Evolutionary conservation across 371 early-diverging fungal species (phyloP), one percentile per base, ranked within the genome.

Genomic region (Rhizopus arrhizus): DNA sequence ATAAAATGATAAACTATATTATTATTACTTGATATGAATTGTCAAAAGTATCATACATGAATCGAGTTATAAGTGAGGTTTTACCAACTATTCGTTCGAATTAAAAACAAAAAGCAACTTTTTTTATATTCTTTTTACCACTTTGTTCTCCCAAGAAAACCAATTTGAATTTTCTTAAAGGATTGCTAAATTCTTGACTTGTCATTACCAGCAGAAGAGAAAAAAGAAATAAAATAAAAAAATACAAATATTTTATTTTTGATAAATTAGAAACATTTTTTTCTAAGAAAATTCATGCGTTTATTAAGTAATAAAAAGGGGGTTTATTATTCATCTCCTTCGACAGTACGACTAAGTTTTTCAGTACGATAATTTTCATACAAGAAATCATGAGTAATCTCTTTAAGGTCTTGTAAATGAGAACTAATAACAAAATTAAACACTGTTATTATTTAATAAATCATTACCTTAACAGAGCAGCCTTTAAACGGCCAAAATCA

Each of bases 31-130:
- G 93, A 74, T 97, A 96, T 42, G 94, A 91, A 65, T 91, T 93
- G 81, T 97, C 96, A 71, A 97, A 97, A 33, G 95, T 94, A 68
- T 96, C 96, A 68, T 97, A 96, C 97, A 97, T 96, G 73, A 97
- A 97, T 16, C 96, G 88, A 15, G 98, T 97, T 62, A 99, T 97
- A 40, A 99, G 84, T 3, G 97, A 95, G 2, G 99, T 99, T 73
- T 99, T 99, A 42, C 99, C 99, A 42, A 98, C 98, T 92, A 41
- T 1, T 9, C 22, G 22, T 16, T 38, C n/a, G 16, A 45, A 11
- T 13, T 7, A 12, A 12, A n/a, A 34, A 45, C 6, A 11, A 45
- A 15, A 16, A 22, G 16, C 5, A 22, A 5, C 38, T 43, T 32
- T 28, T 3, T 53, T 38, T 13, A 8, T 28, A 46, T 57, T 56